These are phyloP conservation scores for Haberlea rhodopensis DNA, from an alignment of 257 asterid genomes.

Conservation along the genomic window DNA sequence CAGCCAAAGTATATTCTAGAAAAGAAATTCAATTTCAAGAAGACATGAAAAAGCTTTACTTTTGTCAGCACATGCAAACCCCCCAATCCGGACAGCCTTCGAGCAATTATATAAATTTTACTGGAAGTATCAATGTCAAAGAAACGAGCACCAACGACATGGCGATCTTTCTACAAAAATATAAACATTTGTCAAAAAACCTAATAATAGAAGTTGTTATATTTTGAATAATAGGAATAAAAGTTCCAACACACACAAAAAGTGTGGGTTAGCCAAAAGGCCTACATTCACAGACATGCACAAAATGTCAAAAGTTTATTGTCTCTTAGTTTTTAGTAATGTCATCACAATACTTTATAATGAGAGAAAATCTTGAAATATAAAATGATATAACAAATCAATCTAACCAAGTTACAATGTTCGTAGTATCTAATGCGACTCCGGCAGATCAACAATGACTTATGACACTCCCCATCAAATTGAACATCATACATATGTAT, in stretches of 20 bases:
- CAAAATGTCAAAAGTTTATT: neutral
- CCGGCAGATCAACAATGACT: neutral
- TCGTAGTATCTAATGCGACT: too few relatives aligned
- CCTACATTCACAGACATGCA: neutral
- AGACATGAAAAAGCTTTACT: slow-evolving; percentile 48
- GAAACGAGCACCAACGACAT: slow-evolving; percentile 76
- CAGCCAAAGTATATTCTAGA: slow-evolving; percentile 11
- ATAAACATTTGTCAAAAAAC: slow-evolving; percentile 17
- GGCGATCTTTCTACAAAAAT: slow-evolving; percentile 54
- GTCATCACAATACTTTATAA: neutral
- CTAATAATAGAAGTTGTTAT: neutral
- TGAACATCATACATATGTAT: too few relatives aligned
- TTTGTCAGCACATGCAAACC: slow-evolving; percentile 73
- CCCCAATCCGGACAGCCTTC: slow-evolving; percentile 65
- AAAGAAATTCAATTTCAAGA: slow-evolving; percentile 21
- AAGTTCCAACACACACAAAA: neutral
- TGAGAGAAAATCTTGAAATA: too few relatives aligned
- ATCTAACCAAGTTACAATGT: neutral
- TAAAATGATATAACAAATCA: neutral
- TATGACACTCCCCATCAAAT: neutral
- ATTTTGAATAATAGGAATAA: neutral
- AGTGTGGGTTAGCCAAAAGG: neutral
- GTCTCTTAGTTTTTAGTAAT: neutral
- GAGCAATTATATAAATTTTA: slow-evolving; percentile 56
- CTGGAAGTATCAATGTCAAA: slow-evolving; percentile 65